phyloP scores from a whole-genome alignment of 2,329 filamentous ascomycete species.

The Monilinia vaccinii-corymbosi region DNA sequence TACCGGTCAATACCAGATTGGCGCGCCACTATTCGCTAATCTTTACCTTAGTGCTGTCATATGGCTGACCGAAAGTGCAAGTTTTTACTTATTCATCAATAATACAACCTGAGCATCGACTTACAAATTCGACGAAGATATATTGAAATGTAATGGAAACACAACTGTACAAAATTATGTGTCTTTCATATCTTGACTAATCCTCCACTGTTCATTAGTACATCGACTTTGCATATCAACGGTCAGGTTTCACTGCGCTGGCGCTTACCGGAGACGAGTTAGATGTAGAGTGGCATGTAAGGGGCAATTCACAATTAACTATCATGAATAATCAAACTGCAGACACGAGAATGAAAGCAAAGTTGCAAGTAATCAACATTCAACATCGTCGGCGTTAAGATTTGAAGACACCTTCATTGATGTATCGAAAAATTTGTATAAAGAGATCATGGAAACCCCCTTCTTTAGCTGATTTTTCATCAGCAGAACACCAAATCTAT shows the following conservation, averaged over 20 bases:
- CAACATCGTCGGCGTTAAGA: neutral
- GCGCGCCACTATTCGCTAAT: neutral
- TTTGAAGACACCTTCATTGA: neutral
- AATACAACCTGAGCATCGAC: no score
- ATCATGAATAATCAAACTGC: slow-evolving; percentile 5
- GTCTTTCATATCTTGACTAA: neutral
- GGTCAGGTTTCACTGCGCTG: neutral
- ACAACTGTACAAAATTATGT: neutral
- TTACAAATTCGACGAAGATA: neutral
- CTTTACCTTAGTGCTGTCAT: neutral
- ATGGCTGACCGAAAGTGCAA: neutral
- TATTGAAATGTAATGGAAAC: neutral
- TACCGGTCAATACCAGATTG: neutral
- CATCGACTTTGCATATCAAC: neutral
- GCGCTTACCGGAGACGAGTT: neutral
- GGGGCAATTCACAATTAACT: neutral
- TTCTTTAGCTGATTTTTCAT: neutral
- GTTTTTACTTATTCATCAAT: neutral
- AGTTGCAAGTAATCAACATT: neutral
- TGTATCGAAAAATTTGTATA: neutral
- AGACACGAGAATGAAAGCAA: neutral
- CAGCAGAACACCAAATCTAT: neutral
- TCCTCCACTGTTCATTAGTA: neutral
- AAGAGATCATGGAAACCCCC: neutral
- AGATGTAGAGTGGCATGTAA: neutral